Conservation (phyloP, 1,139 yeast genomes). For the Arxiozyma telluris region DNA sequence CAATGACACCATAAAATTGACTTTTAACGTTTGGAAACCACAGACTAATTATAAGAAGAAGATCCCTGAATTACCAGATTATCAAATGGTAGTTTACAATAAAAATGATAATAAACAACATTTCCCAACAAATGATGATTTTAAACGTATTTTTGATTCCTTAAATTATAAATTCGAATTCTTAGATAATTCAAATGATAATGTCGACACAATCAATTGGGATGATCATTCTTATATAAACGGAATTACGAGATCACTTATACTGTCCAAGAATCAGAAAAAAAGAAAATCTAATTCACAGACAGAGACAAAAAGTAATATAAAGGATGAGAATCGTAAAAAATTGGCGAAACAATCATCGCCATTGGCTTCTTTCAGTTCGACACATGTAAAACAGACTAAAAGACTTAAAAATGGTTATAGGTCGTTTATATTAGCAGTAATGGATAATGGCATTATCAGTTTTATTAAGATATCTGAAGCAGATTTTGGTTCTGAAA, state of each 20-base stretch:
- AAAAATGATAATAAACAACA: slow-evolving; percentile 34
- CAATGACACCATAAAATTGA: slow-evolving; percentile 9
- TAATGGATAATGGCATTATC: slow-evolving; percentile 63
- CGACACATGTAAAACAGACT: slow-evolving; percentile 25
- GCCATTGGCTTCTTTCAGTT: slow-evolving; percentile 14
- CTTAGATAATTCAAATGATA: slow-evolving; percentile 8
- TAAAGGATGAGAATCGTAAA: slow-evolving; percentile 13
- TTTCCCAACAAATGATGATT: slow-evolving; percentile 46
- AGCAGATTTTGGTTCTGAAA: slow-evolving; percentile 45
- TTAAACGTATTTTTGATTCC: slow-evolving; percentile 18
- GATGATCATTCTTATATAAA: slow-evolving; percentile 18
- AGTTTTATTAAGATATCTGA: slow-evolving; percentile 56
- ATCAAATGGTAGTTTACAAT: slow-evolving; percentile 54
- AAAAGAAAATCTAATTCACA: slow-evolving; percentile 12
- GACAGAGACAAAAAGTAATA: not conserved
- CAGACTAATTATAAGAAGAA: slow-evolving; percentile 59
- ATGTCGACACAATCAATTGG: slow-evolving; percentile 17
- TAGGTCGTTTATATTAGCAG: slow-evolving; percentile 49
- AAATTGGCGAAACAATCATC: slow-evolving; percentile 22
- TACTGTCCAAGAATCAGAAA: slow-evolving; percentile 19
- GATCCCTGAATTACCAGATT: slow-evolving; percentile 65
- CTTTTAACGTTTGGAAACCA: slow-evolving; percentile 82
- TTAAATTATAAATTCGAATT: slow-evolving; percentile 27
- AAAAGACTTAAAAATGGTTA: slow-evolving; percentile 40
- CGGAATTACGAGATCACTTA: slow-evolving; percentile 22